Evolutionary conservation across 2,329 filamentous ascomycete species (phyloP).

Genomic region (Claviceps sp.): DNA sequence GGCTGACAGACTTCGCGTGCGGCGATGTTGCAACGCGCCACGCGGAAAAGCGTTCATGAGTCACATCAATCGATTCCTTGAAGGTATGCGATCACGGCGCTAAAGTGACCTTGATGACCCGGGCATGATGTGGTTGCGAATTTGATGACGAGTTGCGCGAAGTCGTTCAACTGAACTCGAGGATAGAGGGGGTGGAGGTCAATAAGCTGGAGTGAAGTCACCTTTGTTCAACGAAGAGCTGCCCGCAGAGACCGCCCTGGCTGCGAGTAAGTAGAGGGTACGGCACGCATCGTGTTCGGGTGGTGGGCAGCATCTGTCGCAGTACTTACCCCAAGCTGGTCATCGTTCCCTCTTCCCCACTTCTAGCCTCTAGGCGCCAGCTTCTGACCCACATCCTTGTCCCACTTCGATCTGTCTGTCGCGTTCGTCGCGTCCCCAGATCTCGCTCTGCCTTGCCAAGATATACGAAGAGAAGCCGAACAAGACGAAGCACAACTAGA

Average conservation of each 20-base stretch:
- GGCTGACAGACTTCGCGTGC: constrained; percentile 30
- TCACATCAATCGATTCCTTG: constrained; percentile 25
- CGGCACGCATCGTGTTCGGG: too few species aligned
- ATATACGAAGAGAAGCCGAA: not conserved
- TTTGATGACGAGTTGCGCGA: constrained; percentile 24
- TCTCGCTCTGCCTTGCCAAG: not conserved
- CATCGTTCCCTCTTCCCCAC: constrained; percentile 7
- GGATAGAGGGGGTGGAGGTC: constrained; percentile 14
- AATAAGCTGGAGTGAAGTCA: constrained; percentile 18
- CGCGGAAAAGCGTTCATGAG: constrained; percentile 29
- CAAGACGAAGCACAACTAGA: not conserved
- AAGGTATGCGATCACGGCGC: constrained; percentile 28
- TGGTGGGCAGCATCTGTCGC: constrained; percentile 3
- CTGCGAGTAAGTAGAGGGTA: not conserved
- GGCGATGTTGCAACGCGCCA: constrained; percentile 31
- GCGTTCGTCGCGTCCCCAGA: constrained; percentile 15
- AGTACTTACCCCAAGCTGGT: constrained; percentile 9
- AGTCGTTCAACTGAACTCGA: constrained; percentile 11
- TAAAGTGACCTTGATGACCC: constrained; percentile 29
- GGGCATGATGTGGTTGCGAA: constrained; percentile 25
- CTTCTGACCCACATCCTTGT: not conserved
- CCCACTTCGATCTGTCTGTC: constrained; percentile 7
- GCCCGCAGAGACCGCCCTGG: constrained; percentile 12
- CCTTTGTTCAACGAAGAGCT: constrained; percentile 13
- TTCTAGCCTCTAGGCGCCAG: not conserved